A percentile compares a stretch with the other conserved stretches of the same genome.
Evolutionary conservation across 1,139 yeast genomes (phyloP).

Genomic region (Meyerozyma athensensis): DNA sequence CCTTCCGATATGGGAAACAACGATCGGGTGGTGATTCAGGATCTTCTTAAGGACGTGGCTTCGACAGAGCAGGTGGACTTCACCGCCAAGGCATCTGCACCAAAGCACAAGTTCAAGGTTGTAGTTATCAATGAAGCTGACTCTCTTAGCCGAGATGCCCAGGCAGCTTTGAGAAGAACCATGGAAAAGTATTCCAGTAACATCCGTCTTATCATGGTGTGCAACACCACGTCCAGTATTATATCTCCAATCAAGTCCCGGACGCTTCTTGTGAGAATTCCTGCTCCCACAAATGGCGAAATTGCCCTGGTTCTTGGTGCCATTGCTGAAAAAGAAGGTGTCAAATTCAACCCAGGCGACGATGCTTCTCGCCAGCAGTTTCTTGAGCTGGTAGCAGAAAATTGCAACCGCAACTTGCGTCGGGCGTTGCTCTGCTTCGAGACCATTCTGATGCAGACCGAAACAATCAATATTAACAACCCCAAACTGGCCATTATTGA

Average conservation of each 20-base stretch:
- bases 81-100: constrained; percentile 26
- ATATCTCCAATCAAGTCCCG: constrained; percentile 94
- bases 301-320: constrained; percentile 47
- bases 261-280: constrained; percentile 77
- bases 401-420: constrained; percentile 69
- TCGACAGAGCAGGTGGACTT: constrained; percentile 92
- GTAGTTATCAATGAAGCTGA: constrained; percentile 96
- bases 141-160: constrained; percentile 88
- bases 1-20: constrained; percentile 97
- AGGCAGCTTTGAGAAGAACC: constrained; percentile 93
- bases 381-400: constrained; percentile 48
- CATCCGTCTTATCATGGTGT: constrained; percentile 75
- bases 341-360: constrained; percentile 35
- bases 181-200: constrained; percentile 96
- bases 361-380: constrained; percentile 35
- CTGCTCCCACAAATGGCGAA: constrained; percentile 69
- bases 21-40: constrained; percentile 92
- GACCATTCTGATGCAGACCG: constrained; percentile 75
- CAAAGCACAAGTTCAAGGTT: constrained; percentile 77
- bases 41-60: constrained; percentile 87
- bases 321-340: constrained; percentile 55
- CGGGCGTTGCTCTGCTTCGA: constrained; percentile 76
- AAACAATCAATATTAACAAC: constrained; percentile 37
- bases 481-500: constrained; percentile 30
- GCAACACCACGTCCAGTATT: constrained; percentile 86